Evolutionary conservation across 202 grass and related monocot genomes (phyloP).

Genomic region (Miscanthus sacchariflorus): DNA sequence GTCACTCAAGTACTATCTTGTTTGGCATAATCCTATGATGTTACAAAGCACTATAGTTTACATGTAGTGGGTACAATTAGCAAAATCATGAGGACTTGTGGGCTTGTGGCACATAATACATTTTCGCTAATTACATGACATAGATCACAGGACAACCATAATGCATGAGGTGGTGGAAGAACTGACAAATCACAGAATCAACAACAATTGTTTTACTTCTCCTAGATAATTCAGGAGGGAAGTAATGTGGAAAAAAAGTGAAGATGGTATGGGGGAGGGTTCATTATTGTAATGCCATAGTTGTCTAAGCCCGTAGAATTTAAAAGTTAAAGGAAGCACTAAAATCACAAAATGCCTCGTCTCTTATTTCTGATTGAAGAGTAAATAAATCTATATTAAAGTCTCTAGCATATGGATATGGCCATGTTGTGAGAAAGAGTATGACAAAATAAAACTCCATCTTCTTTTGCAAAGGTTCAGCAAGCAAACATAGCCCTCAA

Average conservation of each 20-base stretch:
- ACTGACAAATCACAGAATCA: neutral
- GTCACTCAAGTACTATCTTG: slow-evolving; percentile 12
- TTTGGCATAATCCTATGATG: neutral
- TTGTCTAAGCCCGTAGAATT: neutral
- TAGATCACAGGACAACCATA: neutral
- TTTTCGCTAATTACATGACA: neutral
- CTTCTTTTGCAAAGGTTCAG: slow-evolving; percentile 2
- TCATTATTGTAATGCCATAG: slow-evolving; percentile 2
- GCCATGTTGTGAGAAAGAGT: slow-evolving; percentile 12
- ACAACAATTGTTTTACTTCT: neutral
- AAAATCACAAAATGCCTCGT: neutral
- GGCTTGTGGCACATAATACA: slow-evolving; percentile 8
- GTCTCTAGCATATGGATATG: neutral
- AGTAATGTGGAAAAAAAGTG: neutral
- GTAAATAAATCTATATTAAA: neutral
- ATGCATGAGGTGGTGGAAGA: neutral
- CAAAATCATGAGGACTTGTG: neutral
- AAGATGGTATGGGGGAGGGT: neutral
- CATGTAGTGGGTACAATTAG: neutral
- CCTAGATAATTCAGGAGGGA: neutral
- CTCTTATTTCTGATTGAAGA: neutral
- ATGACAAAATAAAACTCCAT: slow-evolving; percentile 6
- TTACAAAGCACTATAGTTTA: slow-evolving; percentile 1
- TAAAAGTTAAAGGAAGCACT: slow-evolving; percentile 7
- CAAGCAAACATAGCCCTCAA: slow-evolving; percentile 31